These are phyloP conservation scores for Fraxinus dipetala DNA, from an alignment of 305 asterid species.

Conservation along the genomic window DNA sequence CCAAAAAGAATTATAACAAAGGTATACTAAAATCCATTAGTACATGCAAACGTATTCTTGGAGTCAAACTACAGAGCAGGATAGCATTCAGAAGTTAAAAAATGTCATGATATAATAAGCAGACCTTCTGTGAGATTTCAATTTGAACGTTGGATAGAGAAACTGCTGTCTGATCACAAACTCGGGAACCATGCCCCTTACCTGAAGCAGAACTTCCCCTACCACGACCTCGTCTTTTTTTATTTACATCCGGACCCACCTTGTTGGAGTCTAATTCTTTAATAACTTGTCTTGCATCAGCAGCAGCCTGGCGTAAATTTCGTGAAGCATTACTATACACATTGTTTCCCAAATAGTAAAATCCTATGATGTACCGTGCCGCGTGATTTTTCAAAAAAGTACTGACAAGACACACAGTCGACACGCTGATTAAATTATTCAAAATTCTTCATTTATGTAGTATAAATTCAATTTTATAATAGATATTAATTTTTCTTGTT, in stretches of 20 bases:
- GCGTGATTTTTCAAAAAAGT: too few species aligned
- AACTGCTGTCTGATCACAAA: constrained; percentile 46
- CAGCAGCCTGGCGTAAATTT: constrained; percentile 39
- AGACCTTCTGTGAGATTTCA: constrained; percentile 61
- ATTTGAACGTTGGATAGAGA: constrained; percentile 53
- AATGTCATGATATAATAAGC: constrained; percentile 18
- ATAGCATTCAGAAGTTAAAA: neutral
- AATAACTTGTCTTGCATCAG: constrained; percentile 51
- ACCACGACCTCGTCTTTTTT: constrained; percentile 72
- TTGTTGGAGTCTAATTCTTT: constrained; percentile 50
- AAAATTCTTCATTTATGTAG: too few species aligned
- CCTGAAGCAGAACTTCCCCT: constrained; percentile 64
- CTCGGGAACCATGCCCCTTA: constrained; percentile 77
- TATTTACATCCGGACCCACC: constrained; percentile 49
- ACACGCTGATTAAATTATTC: too few species aligned
- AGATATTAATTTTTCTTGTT: too few species aligned
- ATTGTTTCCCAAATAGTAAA: constrained; percentile 5
- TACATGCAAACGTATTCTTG: neutral
- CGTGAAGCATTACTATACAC: constrained; percentile 31
- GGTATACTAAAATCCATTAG: neutral
- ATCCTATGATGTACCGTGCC: too few species aligned
- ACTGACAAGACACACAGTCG: too few species aligned
- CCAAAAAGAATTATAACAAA: neutral
- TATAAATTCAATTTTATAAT: too few species aligned
- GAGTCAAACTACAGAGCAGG: neutral